These are phyloP conservation scores for Patellifolia procumbens DNA, from an alignment of 179 eudicot genomes.

Conservation along the genomic window DNA sequence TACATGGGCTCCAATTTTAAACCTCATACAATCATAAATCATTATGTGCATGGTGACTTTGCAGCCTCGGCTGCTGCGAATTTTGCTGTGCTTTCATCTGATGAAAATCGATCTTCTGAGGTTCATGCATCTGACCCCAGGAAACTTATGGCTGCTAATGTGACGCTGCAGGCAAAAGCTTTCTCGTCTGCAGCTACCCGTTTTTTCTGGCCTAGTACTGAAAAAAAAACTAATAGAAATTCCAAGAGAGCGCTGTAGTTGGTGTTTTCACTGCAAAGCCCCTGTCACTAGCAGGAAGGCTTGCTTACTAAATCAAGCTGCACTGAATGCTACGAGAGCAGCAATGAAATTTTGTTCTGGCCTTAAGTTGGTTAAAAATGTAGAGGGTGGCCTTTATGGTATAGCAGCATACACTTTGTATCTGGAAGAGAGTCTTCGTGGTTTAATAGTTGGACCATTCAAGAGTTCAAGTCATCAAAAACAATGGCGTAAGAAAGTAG, in stretches of 20 bases:
- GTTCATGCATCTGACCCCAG: constrained; percentile 51
- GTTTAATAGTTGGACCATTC: constrained; percentile 71
- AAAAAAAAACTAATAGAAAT: constrained; percentile 82
- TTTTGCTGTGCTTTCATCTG: constrained; percentile 65
- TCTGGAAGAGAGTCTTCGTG: constrained; percentile 86
- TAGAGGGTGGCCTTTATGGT: constrained; percentile 63
- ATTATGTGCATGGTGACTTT: constrained; percentile 82
- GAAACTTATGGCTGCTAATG: constrained; percentile 63
- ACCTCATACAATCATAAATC: constrained; percentile 60
- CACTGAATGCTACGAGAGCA: constrained; percentile 73
- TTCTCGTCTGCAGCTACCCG: constrained; percentile 73
- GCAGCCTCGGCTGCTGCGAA: constrained; percentile 93
- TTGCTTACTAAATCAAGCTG: constrained; percentile 91
- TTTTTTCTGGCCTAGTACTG: constrained; percentile 89
- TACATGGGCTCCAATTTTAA: constrained; percentile 71
- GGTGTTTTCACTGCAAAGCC: constrained; percentile 88
- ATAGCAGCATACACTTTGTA: constrained; percentile 65
- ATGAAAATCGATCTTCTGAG: constrained; percentile 56
- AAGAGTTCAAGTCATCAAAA: constrained; percentile 51
- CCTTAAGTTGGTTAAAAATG: constrained; percentile 51
- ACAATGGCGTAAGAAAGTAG: constrained; percentile 76
- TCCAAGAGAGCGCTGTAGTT: constrained; percentile 96
- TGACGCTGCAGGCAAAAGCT: constrained; percentile 70
- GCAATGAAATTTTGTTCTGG: constrained; percentile 63
- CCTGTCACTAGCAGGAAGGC: constrained; percentile 64